Evolutionary conservation across 768 basidiomycete species (phyloP), one percentile per base, ranked within the genome.

Genomic region (Leccinum imitatum): DNA sequence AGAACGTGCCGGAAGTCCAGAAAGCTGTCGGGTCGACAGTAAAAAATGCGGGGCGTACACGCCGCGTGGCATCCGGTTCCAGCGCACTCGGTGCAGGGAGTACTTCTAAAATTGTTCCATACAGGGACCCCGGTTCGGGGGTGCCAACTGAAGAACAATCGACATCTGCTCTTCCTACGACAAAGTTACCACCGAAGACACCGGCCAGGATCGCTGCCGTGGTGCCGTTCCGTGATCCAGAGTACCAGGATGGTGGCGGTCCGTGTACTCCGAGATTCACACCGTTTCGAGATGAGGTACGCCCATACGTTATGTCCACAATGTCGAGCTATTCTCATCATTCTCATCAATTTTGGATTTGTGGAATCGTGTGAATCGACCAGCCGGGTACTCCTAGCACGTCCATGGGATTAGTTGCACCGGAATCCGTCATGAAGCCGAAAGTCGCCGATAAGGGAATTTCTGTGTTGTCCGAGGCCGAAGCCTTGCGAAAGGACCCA

Each of bases 401-500:
- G 33, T 70, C 66, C 25, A 63, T 62, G 58, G 66, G 71, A 30
- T 61, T 75, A 7, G 66, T 71, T 56, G 67, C 74, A 35, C 77
- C 79, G n/a, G 83, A 83, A 54, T 79, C 84, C n/a, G 79, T 87
- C 21, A 90, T 90, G 82, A 90, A 84, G 69, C 78, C 80, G 54
- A 89, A 87, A 74, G 78, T 76, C 61, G 72, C 76, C 59, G 63
- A 73, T 55, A 80, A 76, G 64, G 80, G 78, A 11, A 73, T 77
- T 9, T 65, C 70, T 23, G 72, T 80, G 41, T 74, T 79, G 31
- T 84, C 87, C 2, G 90, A 91, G 71, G 89, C 89, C 33, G 91
- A 93, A 68, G 90, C 89, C 2, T 69, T 93, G 59, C 79, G 90
- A 60, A 89, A 84, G 65, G 88, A 91, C 69, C 91, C 91, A 2